Percentiles rank a stretch among this genome's conserved stretches.
phyloP scores from a whole-genome alignment of 768 basidiomycete genomes.

The Pseudohyphozyma bogoriensis region DNA sequence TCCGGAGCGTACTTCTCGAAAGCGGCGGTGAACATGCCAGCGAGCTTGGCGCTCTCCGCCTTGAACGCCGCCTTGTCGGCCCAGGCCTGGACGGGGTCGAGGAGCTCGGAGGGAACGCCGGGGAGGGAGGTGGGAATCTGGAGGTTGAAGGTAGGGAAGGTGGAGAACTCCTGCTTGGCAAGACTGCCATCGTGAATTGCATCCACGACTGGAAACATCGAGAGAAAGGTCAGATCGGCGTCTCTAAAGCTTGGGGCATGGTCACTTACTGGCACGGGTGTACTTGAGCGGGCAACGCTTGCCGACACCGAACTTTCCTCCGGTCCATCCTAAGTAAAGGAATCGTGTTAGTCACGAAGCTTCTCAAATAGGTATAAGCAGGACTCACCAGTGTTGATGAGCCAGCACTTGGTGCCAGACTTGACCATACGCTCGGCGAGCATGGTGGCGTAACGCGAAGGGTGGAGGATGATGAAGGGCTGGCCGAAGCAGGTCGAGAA shows the following conservation, averaged over 20 bases:
- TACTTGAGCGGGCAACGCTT: constrained; percentile 93
- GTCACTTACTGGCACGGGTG: constrained; percentile 88
- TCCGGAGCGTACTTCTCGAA: constrained; percentile 85
- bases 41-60: constrained; percentile 77
- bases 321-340: constrained; percentile 54
- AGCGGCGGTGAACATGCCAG: constrained; percentile 78
- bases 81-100: constrained; percentile 85
- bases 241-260: too few species aligned
- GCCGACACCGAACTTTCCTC: constrained; percentile 84
- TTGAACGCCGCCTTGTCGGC: constrained; percentile 77
- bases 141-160: constrained; percentile 58
- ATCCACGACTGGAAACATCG: constrained; percentile 60
- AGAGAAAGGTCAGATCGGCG: constrained; percentile 40
- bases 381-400: too few species aligned
- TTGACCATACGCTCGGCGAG: constrained; percentile 85
- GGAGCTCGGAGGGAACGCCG: constrained; percentile 79
- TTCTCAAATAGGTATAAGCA: neutral
- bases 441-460: constrained; percentile 81
- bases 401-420: constrained; percentile 85
- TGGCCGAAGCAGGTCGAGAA: constrained; percentile 99
- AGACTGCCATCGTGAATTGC: constrained; percentile 81
- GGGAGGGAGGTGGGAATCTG: constrained; percentile 70
- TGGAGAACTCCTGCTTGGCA: constrained; percentile 75
- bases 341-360: neutral
- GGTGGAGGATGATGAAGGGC: constrained; percentile 96